Evolutionary conservation across 345 rosid genomes (phyloP).

Genomic region (Nephelium lappaceum): DNA sequence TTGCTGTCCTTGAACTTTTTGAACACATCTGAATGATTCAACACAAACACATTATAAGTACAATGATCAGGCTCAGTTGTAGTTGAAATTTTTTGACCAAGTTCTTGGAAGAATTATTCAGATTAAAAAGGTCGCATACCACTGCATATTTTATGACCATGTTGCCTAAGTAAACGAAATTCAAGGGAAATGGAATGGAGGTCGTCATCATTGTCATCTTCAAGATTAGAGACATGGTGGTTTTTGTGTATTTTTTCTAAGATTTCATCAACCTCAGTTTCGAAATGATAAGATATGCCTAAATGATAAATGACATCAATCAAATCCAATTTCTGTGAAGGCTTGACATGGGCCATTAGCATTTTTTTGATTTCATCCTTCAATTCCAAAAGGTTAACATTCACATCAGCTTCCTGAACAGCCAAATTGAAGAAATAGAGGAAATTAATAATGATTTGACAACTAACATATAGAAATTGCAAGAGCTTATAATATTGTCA

Average conservation of each 20-base stretch:
- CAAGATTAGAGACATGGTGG: neutral
- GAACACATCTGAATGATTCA: slow-evolving; percentile 31
- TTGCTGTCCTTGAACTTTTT: slow-evolving; percentile 26
- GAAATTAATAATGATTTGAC: too few species aligned
- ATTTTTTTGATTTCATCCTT: slow-evolving; percentile 25
- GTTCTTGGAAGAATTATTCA: neutral
- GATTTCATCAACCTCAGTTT: slow-evolving; percentile 34
- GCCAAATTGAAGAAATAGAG: too few species aligned
- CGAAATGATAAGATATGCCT: slow-evolving; percentile 56
- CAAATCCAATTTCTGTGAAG: slow-evolving; percentile 16
- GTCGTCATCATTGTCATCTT: slow-evolving; percentile 5
- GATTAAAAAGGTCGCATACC: neutral
- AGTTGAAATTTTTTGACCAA: too few species aligned
- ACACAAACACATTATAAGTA: neutral
- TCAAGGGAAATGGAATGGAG: slow-evolving; percentile 16
- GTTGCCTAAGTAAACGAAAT: slow-evolving; percentile 39
- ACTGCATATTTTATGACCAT: slow-evolving; percentile 10
- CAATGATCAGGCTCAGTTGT: neutral
- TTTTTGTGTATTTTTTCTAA: slow-evolving; percentile 6
- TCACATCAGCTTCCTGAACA: too few species aligned
- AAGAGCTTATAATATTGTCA: too few species aligned
- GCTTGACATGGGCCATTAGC: neutral
- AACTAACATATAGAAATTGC: too few species aligned
- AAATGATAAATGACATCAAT: slow-evolving; percentile 41
- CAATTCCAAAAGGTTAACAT: slow-evolving; percentile 20